Base-by-base conservation (phyloP, 768 basidiomycete species). In the Lepiota subincarnata region DNA sequence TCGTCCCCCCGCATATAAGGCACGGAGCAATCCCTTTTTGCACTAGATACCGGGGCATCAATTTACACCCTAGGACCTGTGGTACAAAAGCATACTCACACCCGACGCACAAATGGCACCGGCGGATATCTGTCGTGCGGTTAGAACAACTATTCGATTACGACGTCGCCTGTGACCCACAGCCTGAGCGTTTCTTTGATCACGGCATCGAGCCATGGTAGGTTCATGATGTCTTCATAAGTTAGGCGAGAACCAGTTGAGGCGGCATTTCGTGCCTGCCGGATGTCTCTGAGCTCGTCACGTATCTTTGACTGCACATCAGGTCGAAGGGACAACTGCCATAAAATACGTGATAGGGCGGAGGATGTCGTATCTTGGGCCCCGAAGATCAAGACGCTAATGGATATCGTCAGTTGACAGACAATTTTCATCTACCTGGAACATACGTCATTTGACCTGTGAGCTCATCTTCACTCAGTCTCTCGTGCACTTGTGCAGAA, bases 321-420 rank as follows among this genome's bases (percentile, higher is more conserved):
- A 5, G 59, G 68, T 49, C 74, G 62, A 1, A 47, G 53, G 4
- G 76, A 63, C 24, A 81, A 64, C 41, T 71, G 59, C 54, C 72
- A 65, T 5, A 79, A 62, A 35, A 74, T 69, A 1, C 78, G 70
- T 12, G 73, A 72, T 40, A 81, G 55, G 0, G 73, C 69, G 4
- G 74, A 71, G 1, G 77, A 73, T 0, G 77, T 76, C 6, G 78
- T 81, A 53, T 80, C 78, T 52, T 75, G 75, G 2, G 74, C 79
- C 2, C 77, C 76, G 57, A 80, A 78, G 14, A 78, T 73, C 24
- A 80, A 60, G 12, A 78, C 75, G 2, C 77, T 78, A 34, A 5
- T 18, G 22, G 38, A 53, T 24, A 24, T 20, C 38, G 54, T 48
- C 28, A 52, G 49, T 20, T 22, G 14, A 8, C 24, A 24, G 3